These are phyloP conservation scores for Ustulina deusta DNA, from an alignment of 2,329 filamentous ascomycete genomes.

Conservation along the genomic window DNA sequence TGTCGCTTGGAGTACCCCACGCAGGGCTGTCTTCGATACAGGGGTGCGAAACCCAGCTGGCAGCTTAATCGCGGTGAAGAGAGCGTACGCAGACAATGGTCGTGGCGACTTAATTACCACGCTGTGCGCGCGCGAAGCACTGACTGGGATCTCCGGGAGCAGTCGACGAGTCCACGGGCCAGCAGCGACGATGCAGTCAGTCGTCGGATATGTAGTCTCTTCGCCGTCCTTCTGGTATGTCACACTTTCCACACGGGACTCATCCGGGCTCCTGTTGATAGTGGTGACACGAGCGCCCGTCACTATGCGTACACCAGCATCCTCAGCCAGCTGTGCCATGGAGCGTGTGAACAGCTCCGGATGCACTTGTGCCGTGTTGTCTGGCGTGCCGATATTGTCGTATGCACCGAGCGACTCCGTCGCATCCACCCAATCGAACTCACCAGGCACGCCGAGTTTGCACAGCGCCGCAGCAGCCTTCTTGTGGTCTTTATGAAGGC, in stretches of 20 bases:
- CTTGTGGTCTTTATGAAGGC: constrained; percentile 51
- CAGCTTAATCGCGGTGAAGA: constrained; percentile 79
- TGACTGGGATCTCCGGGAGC: constrained; percentile 58
- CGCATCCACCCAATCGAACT: constrained; percentile 76
- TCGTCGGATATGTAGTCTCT: constrained; percentile 45
- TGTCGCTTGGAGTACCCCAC: constrained; percentile 22
- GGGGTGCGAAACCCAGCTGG: constrained; percentile 63
- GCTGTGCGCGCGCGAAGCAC: constrained; percentile 59
- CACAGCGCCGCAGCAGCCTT: constrained; percentile 45
- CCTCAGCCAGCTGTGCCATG: constrained; percentile 75
- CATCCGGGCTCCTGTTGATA: constrained; percentile 44
- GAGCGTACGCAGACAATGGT: constrained; percentile 67
- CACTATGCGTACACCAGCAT: constrained; percentile 68
- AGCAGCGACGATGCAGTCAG: constrained; percentile 54
- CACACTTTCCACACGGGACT: constrained; percentile 46
- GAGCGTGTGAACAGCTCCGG: constrained; percentile 80
- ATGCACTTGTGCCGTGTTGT: constrained; percentile 81
- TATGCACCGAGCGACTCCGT: constrained; percentile 60
- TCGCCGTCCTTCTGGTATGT: constrained; percentile 47
- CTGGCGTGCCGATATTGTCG: constrained; percentile 58
- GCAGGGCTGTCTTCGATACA: constrained; percentile 42
- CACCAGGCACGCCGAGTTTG: constrained; percentile 58
- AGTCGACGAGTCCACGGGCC: constrained; percentile 61
- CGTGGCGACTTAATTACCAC: constrained; percentile 57
- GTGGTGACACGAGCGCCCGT: constrained; percentile 49